Conservation (phyloP, 2,329 filamentous ascomycete species). For the Dryadomyces sulphureus region DNA sequence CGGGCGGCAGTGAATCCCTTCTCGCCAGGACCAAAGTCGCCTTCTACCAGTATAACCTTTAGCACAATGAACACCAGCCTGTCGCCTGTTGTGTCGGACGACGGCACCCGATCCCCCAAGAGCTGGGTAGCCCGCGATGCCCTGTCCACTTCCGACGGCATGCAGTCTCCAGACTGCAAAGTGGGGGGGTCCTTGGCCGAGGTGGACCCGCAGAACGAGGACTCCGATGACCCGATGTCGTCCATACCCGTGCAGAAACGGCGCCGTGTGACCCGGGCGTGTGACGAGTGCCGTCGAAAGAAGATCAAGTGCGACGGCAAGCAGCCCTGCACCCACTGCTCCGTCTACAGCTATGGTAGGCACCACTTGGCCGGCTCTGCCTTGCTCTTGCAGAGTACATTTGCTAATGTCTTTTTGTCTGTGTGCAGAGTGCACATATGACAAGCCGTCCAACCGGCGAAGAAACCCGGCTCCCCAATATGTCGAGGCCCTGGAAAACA, state of each 20-base stretch:
- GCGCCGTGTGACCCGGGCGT: constrained; percentile 63
- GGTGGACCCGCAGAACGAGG: neutral
- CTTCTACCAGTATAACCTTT: neutral
- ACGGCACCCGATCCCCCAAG: constrained; percentile 4
- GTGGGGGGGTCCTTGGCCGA: neutral
- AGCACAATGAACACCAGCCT: constrained; percentile 2
- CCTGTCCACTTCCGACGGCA: constrained; percentile 2
- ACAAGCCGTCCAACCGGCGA: constrained; percentile 82
- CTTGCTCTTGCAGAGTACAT: neutral
- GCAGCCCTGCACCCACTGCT: constrained; percentile 87
- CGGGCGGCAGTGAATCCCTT: neutral
- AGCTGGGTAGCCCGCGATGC: constrained; percentile 8
- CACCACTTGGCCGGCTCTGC: constrained; percentile 1
- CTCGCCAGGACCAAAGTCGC: neutral
- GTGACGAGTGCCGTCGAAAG: constrained; percentile 70
- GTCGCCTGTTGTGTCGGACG: constrained; percentile 9
- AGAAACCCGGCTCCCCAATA: constrained; percentile 87
- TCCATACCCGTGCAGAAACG: constrained; percentile 56
- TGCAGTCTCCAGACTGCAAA: constrained; percentile 1
- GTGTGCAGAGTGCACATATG: constrained; percentile 72
- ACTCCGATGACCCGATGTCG: neutral
- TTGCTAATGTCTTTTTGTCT: neutral
- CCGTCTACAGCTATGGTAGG: constrained; percentile 84
- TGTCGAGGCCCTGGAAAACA: constrained; percentile 74
- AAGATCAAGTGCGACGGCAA: constrained; percentile 84